These are phyloP conservation scores for Cyclanthera cordifolia DNA, from an alignment of 306 rosid species.

Conservation along the genomic window DNA sequence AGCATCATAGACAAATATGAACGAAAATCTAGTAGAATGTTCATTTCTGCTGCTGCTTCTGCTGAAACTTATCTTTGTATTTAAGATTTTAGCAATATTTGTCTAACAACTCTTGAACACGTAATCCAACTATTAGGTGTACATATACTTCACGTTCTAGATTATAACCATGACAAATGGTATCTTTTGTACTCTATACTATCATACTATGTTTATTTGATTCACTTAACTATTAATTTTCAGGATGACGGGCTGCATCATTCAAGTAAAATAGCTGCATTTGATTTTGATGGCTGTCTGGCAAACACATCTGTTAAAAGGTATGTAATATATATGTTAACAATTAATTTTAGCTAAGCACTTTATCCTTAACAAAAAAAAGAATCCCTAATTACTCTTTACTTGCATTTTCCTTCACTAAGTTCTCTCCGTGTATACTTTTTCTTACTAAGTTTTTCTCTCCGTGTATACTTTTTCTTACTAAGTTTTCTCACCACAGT, in stretches of 20 bases:
- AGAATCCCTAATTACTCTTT: not conserved
- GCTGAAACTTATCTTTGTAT: not conserved
- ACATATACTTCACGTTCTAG: not conserved
- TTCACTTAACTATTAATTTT: conserved; percentile 11
- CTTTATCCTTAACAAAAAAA: not conserved
- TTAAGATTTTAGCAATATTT: not conserved
- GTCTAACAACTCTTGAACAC: not conserved
- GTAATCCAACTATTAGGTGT: not conserved
- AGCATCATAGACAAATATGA: not conserved
- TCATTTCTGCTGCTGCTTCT: not conserved
- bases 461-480: not conserved
- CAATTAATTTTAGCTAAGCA: not conserved
- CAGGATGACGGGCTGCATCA: conserved; percentile 74
- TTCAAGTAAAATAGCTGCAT: conserved; percentile 91
- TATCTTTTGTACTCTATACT: not conserved
- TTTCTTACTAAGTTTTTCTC: not conserved
- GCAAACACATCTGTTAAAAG: conserved; percentile 57
- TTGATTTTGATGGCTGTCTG: conserved; percentile 95
- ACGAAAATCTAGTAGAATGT: not conserved
- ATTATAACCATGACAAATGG: not conserved
- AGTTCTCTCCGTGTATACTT: not conserved
- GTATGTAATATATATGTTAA: conserved; percentile 40
- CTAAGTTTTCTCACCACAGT: not conserved
- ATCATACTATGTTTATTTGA: not conserved
- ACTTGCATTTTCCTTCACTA: not conserved